Conservation (phyloP, 129 eudicot species). For the Silybum marianum region DNA sequence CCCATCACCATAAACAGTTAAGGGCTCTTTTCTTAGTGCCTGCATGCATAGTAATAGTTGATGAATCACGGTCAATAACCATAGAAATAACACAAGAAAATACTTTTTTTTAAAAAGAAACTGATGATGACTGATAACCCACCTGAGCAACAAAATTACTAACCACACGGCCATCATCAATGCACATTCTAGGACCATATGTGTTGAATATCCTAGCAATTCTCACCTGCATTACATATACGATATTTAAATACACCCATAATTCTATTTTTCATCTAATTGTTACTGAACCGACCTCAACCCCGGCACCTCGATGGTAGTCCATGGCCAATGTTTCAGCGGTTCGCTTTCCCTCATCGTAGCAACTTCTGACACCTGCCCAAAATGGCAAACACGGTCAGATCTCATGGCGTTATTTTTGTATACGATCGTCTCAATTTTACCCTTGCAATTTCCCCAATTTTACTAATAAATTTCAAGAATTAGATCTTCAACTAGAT, state of each 20-base stretch:
- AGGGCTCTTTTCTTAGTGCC: constrained; percentile 92
- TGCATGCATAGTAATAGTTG: constrained; percentile 44
- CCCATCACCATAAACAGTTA: constrained; percentile 96
- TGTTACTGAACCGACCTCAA: constrained; percentile 56
- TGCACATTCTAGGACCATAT: constrained; percentile 96
- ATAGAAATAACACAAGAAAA: no score
- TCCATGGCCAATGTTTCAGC: constrained; percentile 95
- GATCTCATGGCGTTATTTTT: constrained; percentile 11
- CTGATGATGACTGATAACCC: no score
- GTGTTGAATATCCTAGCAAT: constrained; percentile 94
- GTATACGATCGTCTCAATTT: not conserved
- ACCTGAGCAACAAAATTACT: constrained; percentile 99
- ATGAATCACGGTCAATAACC: not conserved
- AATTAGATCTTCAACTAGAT: not conserved
- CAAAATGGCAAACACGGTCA: constrained; percentile 22
- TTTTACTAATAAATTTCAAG: not conserved
- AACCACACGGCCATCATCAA: constrained; percentile 97
- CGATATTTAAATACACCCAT: not conserved
- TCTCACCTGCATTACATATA: constrained; percentile 54
- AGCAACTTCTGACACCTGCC: constrained; percentile 95
- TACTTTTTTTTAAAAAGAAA: no score
- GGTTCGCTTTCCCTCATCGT: constrained; percentile 93
- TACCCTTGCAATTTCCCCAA: not conserved
- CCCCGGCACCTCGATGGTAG: constrained; percentile 91
- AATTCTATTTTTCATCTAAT: not conserved